Conservation (phyloP, 1,139 yeast species). For the Citeromyces hawaiiensis region DNA sequence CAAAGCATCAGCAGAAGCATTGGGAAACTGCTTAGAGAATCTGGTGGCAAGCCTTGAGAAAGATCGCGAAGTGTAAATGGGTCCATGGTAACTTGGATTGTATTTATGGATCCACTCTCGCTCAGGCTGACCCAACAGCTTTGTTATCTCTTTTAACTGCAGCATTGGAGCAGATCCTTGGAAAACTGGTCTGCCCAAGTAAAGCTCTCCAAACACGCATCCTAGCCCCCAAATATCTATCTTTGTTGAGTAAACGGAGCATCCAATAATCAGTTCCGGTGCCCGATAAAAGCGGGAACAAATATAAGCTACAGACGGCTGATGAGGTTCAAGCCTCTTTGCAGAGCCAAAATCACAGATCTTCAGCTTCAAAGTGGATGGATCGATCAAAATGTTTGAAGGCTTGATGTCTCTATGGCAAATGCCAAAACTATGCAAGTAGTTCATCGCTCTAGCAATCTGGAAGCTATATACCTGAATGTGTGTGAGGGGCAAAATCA, state of each 20-base stretch:
- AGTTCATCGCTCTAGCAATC: constrained; percentile 70
- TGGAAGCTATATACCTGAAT: constrained; percentile 73
- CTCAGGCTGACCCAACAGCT: constrained; percentile 60
- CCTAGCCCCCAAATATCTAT: constrained; percentile 84
- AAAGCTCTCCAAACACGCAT: constrained; percentile 77
- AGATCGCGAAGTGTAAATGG: constrained; percentile 54
- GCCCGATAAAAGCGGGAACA: constrained; percentile 77
- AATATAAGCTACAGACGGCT: constrained; percentile 67
- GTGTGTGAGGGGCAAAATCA: constrained; percentile 59
- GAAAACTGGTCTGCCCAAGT: constrained; percentile 68
- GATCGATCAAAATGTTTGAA: constrained; percentile 64
- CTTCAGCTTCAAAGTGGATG: constrained; percentile 48
- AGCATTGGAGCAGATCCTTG: constrained; percentile 68
- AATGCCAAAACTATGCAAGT: constrained; percentile 66
- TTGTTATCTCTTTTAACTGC: constrained; percentile 67
- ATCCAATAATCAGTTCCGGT: constrained; percentile 71
- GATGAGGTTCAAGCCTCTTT: constrained; percentile 57
- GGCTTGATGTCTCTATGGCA: constrained; percentile 80
- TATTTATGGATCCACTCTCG: constrained; percentile 61
- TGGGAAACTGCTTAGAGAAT: constrained; percentile 55
- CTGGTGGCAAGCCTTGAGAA: constrained; percentile 44
- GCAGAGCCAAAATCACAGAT: constrained; percentile 81
- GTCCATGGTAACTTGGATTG: constrained; percentile 64
- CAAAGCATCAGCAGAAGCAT: constrained; percentile 58
- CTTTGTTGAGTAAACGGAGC: constrained; percentile 61